A percentile compares a stretch with the other conserved stretches of the same genome.
Conservation (phyloP, 78 protist genomes). For the Cavenderia fasciculata region DNA sequence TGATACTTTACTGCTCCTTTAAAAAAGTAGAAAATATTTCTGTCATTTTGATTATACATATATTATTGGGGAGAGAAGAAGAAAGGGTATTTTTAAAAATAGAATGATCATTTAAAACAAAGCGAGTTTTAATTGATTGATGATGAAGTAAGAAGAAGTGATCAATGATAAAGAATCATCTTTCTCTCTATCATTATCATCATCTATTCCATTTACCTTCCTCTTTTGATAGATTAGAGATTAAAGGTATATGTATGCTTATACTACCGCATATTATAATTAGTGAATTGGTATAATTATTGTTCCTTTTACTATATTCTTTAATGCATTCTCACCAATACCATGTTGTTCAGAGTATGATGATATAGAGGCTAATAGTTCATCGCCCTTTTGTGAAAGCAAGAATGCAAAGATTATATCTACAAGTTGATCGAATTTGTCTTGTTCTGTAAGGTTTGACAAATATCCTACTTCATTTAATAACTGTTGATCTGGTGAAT, state of each 20-base stretch:
- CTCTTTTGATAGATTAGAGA: too few relatives aligned
- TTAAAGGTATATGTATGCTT: too few relatives aligned
- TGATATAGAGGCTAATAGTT: neutral
- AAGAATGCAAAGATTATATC: constrained; percentile 59
- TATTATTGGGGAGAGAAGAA: neutral
- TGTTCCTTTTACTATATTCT: constrained; percentile 38
- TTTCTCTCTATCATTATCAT: too few relatives aligned
- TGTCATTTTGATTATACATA: neutral
- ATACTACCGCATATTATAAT: too few relatives aligned
- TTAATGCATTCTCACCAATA: constrained; percentile 45
- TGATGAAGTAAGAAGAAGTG: too few relatives aligned
- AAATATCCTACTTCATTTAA: constrained; percentile 64
- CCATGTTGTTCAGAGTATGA: constrained; percentile 25
- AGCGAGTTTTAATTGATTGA: neutral
- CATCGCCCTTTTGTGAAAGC: constrained; percentile 32
- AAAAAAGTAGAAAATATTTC: constrained; percentile 1
- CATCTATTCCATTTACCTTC: too few relatives aligned
- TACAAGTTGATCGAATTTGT: constrained; percentile 12
- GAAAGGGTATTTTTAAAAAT: neutral
- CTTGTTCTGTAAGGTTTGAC: constrained; percentile 2
- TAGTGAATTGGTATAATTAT: constrained; percentile 48
- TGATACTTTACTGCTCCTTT: constrained; percentile 46
- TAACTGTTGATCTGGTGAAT: constrained; percentile 67
- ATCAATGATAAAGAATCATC: too few relatives aligned
- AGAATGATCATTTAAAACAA: neutral